These are phyloP conservation scores for Lachancea dasiensis DNA, from an alignment of 805 yeast genomes.

Conservation along the genomic window DNA sequence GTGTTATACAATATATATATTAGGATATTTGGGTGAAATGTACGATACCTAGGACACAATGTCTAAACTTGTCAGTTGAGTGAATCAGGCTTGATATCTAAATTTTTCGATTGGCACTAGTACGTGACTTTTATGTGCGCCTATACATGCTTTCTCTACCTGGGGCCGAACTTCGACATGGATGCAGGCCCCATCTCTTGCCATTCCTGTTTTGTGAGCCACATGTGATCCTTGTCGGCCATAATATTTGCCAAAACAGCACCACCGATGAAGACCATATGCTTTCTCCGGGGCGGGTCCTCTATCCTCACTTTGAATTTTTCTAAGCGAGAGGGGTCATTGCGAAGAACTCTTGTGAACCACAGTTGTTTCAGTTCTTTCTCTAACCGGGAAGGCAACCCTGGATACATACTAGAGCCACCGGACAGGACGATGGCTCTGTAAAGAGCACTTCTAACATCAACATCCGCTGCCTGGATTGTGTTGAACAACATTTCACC, in stretches of 20 bases:
- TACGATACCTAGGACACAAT: neutral
- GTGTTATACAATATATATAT: slow-evolving; percentile 1
- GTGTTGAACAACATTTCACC: slow-evolving; percentile 91
- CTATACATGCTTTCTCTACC: slow-evolving; percentile 37
- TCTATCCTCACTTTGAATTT: slow-evolving; percentile 95
- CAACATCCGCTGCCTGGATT: slow-evolving; percentile 91
- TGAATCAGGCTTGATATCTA: too few species aligned
- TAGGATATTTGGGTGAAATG: neutral
- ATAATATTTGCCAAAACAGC: slow-evolving; percentile 96
- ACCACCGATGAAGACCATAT: slow-evolving; percentile 98
- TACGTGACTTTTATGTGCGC: neutral
- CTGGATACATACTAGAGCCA: slow-evolving; percentile 98
- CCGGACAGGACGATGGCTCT: slow-evolving; percentile 93
- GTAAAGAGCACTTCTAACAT: slow-evolving; percentile 79
- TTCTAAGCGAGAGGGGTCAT: slow-evolving; percentile 78
- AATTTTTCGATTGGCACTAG: neutral
- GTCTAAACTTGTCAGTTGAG: too few species aligned
- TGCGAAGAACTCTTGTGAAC: slow-evolving; percentile 81
- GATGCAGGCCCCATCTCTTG: slow-evolving; percentile 90
- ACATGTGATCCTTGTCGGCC: slow-evolving; percentile 98
- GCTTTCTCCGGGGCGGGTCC: slow-evolving; percentile 98
- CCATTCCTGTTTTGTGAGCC: slow-evolving; percentile 96
- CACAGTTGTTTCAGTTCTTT: slow-evolving; percentile 95
- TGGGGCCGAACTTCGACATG: slow-evolving; percentile 84
- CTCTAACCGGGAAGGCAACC: slow-evolving; percentile 90